Conservation (phyloP, 2,329 filamentous ascomycete species). For the Graphiopsis chlorocephala region DNA sequence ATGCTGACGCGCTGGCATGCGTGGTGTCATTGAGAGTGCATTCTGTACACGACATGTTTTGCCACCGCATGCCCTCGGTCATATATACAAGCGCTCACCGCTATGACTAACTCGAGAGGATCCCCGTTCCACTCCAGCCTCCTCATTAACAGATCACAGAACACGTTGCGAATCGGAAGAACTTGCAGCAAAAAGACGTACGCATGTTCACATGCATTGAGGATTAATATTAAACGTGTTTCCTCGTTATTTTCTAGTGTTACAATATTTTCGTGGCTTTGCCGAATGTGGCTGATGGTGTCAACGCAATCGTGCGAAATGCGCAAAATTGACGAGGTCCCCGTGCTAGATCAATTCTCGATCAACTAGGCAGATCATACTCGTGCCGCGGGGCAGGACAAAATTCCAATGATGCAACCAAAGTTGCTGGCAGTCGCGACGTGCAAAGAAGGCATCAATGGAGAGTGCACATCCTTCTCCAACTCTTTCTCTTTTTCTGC, state of each 20-base stretch:
- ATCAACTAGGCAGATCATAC: not conserved
- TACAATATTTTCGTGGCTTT: conserved; percentile 2
- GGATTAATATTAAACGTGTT: not conserved
- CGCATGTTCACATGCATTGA: not conserved
- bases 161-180: not conserved
- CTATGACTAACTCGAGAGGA: not conserved
- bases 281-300: not conserved
- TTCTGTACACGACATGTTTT: not conserved
- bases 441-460: not conserved
- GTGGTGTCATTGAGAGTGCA: conserved; percentile 3
- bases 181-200: not conserved
- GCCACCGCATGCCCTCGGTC: not conserved
- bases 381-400: not conserved
- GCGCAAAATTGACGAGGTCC: not conserved
- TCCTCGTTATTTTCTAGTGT: conserved; percentile 1
- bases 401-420: not conserved
- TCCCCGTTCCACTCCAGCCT: not conserved
- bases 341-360: not conserved
- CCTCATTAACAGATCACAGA: not conserved
- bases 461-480: not conserved
- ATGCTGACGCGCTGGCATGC: not conserved
- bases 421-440: conserved; percentile 1
- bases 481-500: not conserved
- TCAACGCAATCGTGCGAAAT: not conserved
- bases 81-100: not conserved